Base-by-base conservation (phyloP, 2,329 filamentous ascomycete genomes). In the Cyphellophora europaea region DNA sequence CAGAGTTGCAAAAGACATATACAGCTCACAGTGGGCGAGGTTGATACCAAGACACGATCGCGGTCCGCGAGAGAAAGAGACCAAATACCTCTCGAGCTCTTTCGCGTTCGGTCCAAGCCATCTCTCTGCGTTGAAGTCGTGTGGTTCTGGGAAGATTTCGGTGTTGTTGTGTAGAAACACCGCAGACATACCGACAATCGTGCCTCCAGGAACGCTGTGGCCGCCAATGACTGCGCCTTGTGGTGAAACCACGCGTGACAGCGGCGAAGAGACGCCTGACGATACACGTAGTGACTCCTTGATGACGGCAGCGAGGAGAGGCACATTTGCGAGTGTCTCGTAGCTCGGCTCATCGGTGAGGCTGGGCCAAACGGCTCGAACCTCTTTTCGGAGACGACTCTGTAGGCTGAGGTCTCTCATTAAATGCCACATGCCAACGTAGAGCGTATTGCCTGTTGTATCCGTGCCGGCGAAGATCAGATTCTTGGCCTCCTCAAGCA, bases 61-160 rank as follows among this genome's bases (percentile, higher is more conserved):
- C 0, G 61, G 53, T 0, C 66, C 67, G 19, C 58, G 51, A 1
- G 56, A 60, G 43, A 71, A 71, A 1, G 65, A 51, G 16, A 66
- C 57, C 11, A 65, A 38, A n/a, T 50, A 61, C 3, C 45, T 49
- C 28, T 50, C 52, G 15, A 56, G 45, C 21, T 58, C 54, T 11
- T 43, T 40, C n/a, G n/a, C n/a, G n/a, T n/a, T n/a, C n/a, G n/a
- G n/a, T 1, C 47, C 49, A 2, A 28, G 6, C 38, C 38, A 40
- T 5, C 38, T 23, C 5, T 33, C 18, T 4, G 35, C 28, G 13
- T 33, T 30, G 34, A 40, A 40, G 8, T n/a, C 11, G 3, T 37
- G 15, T 4, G 38, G 38, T 11, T 38, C 23, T 11, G 17, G 15
- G 19, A 38, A 41, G 8, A 38, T 19, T 5, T 43, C 35, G 11